These are phyloP conservation scores for Pleurotus sapidus DNA, from an alignment of 768 basidiomycete species.

Conservation along the genomic window DNA sequence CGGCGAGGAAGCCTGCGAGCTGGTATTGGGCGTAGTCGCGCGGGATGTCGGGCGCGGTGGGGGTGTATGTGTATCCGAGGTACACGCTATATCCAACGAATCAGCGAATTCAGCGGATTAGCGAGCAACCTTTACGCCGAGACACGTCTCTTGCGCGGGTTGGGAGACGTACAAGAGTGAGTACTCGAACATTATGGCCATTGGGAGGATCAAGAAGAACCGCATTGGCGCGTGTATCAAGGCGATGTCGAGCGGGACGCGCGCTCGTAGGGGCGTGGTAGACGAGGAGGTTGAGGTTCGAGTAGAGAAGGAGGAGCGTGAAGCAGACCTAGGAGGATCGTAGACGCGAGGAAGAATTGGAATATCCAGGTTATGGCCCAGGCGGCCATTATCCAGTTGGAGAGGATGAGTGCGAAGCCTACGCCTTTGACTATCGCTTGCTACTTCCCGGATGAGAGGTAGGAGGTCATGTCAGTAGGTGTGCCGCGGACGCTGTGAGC, in stretches of 20 bases:
- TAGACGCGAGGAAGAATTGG: slow-evolving; percentile 73
- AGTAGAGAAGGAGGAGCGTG: slow-evolving; percentile 69
- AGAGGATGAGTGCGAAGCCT: slow-evolving; percentile 70
- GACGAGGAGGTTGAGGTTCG: slow-evolving; percentile 72
- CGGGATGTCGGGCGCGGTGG: slow-evolving; percentile 38
- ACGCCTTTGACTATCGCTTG: slow-evolving; percentile 72
- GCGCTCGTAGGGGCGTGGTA: slow-evolving; percentile 61
- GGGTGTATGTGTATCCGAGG: slow-evolving; percentile 60
- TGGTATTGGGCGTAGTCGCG: slow-evolving; percentile 57
- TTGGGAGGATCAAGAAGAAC: slow-evolving; percentile 57
- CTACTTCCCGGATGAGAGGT: slow-evolving; percentile 26
- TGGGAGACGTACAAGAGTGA: slow-evolving; percentile 49
- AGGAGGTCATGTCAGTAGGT: no score
- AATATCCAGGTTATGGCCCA: slow-evolving; percentile 83
- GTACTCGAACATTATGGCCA: slow-evolving; percentile 55
- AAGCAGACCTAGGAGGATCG: slow-evolving; percentile 74
- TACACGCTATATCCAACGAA: slow-evolving; percentile 47
- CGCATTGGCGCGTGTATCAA: slow-evolving; percentile 88
- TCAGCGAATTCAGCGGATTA: background rate
- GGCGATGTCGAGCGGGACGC: slow-evolving; percentile 70
- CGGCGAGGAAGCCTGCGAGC: slow-evolving; percentile 72
- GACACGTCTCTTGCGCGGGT: no score
- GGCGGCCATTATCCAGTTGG: slow-evolving; percentile 77
- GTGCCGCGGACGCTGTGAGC: no score
- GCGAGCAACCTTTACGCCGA: no score